phyloP scores from a whole-genome alignment of 2,329 filamentous ascomycete genomes.

The Fusarium sp. region DNA sequence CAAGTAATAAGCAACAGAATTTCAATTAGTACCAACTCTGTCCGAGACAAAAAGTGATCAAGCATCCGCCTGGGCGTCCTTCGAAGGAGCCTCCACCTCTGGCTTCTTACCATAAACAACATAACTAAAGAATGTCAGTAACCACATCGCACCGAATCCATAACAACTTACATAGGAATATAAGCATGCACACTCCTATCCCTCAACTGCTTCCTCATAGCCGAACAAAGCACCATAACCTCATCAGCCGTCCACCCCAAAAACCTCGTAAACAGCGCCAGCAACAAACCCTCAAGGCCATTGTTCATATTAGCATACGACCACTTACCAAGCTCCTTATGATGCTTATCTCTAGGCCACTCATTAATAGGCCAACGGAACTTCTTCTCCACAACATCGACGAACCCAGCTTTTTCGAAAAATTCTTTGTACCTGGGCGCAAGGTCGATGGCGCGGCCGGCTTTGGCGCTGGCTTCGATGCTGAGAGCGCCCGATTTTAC shows the following conservation, averaged over 20 bases:
- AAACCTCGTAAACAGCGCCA: slow-evolving; percentile 18
- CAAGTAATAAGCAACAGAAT: neutral
- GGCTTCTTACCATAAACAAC: slow-evolving; percentile 17
- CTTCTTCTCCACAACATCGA: neutral
- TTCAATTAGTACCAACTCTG: neutral
- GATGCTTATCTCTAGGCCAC: slow-evolving; percentile 27
- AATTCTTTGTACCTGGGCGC: slow-evolving; percentile 12
- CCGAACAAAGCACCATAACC: slow-evolving; percentile 16
- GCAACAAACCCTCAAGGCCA: slow-evolving; percentile 4
- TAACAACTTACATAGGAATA: slow-evolving; percentile 19
- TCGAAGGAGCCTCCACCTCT: neutral
- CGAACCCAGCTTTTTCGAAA: slow-evolving; percentile 1
- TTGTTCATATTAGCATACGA: slow-evolving; percentile 21
- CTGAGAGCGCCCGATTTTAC: neutral
- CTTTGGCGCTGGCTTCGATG: slow-evolving; percentile 18
- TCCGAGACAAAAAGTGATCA: neutral
- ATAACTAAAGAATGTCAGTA: neutral
- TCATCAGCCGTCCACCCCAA: slow-evolving; percentile 17
- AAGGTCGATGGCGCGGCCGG: neutral
- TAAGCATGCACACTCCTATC: slow-evolving; percentile 23
- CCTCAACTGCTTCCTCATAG: slow-evolving; percentile 18
- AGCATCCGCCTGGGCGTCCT: neutral
- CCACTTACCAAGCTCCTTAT: slow-evolving; percentile 24
- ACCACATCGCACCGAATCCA: neutral
- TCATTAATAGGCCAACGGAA: slow-evolving; percentile 22